These are phyloP conservation scores for Alloteropsis angusta DNA, from an alignment of 202 grass and related monocot species.

Conservation along the genomic window DNA sequence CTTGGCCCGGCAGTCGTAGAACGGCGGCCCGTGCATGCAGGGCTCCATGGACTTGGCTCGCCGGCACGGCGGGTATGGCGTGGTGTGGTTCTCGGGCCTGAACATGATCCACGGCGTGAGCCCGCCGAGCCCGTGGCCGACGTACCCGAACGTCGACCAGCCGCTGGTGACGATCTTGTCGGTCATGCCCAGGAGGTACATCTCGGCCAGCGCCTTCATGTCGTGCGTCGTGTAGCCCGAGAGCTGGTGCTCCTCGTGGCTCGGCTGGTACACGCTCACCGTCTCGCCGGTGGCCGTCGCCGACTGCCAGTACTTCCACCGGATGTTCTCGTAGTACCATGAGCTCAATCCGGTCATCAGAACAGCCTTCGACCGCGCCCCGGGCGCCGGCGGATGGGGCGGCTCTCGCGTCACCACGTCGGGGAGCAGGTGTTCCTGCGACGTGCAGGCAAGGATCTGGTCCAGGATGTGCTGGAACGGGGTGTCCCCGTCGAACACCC, in stretches of 20 bases:
- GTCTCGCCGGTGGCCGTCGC: slow-evolving; percentile 57
- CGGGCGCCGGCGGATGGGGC: not conserved
- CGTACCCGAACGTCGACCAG: slow-evolving; percentile 45
- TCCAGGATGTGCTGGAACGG: slow-evolving; percentile 52
- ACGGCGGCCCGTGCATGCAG: slow-evolving; percentile 39
- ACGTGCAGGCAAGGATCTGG: slow-evolving; percentile 63
- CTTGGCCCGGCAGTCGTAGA: slow-evolving; percentile 31
- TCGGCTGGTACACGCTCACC: slow-evolving; percentile 59
- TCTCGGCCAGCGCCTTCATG: slow-evolving; percentile 53
- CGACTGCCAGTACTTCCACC: slow-evolving; percentile 55
- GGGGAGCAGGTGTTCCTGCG: slow-evolving; percentile 39
- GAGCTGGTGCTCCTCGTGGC: slow-evolving; percentile 54
- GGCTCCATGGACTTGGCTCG: slow-evolving; percentile 36
- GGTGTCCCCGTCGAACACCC: slow-evolving; percentile 56
- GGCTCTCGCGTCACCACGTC: slow-evolving; percentile 22
- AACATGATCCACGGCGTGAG: slow-evolving; percentile 57
- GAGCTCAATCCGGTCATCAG: slow-evolving; percentile 46
- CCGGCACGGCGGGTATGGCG: slow-evolving; percentile 25
- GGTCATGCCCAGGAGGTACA: slow-evolving; percentile 40
- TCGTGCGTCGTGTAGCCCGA: slow-evolving; percentile 36
- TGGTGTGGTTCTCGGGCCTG: slow-evolving; percentile 35
- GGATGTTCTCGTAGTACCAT: slow-evolving; percentile 66
- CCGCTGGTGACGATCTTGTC: slow-evolving; percentile 45
- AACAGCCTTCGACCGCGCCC: not conserved
- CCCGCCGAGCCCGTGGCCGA: slow-evolving; percentile 29